phyloP scores from a whole-genome alignment of 1,284 basidiomycete species.

The Veloboletus limbatus region DNA sequence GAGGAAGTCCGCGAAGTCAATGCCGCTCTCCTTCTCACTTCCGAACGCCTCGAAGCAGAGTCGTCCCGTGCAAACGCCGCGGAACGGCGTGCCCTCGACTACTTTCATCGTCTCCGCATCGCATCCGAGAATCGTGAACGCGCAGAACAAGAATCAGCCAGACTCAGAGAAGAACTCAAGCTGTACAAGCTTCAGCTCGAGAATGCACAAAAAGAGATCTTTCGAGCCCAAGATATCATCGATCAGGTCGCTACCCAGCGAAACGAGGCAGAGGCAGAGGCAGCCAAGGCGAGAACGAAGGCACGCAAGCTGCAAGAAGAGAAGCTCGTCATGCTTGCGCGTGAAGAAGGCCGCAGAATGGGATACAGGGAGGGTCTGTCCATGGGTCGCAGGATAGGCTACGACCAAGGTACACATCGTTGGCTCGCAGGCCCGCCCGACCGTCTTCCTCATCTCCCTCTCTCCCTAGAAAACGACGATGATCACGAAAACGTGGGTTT shows the following conservation, averaged over 20 bases:
- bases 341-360: conserved; percentile 42
- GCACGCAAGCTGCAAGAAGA: conserved; percentile 45
- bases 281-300: conserved; percentile 41
- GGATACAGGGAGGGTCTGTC: conserved; percentile 43
- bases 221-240: conserved; percentile 46
- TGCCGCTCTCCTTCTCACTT: conserved; percentile 37
- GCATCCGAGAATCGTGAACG: conserved; percentile 42
- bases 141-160: conserved; percentile 40
- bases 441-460: conserved; percentile 12
- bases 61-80: conserved; percentile 44
- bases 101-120: conserved; percentile 40
- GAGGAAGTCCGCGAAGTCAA: conserved; percentile 40
- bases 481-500: conserved; percentile 10
- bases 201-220: conserved; percentile 46
- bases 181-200: conserved; percentile 48
- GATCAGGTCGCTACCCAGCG: conserved; percentile 40
- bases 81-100: conserved; percentile 45
- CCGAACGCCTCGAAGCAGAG: conserved; percentile 43
- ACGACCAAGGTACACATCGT: conserved; percentile 30
- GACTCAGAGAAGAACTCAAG: conserved; percentile 42
- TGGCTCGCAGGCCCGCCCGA: conserved; percentile 11
- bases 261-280: conserved; percentile 45
- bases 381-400: conserved; percentile 35
- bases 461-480: conserved; percentile 15
- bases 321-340: conserved; percentile 38